Conservation (phyloP, 2,329 filamentous ascomycete genomes). For the Penicillium sp. region DNA sequence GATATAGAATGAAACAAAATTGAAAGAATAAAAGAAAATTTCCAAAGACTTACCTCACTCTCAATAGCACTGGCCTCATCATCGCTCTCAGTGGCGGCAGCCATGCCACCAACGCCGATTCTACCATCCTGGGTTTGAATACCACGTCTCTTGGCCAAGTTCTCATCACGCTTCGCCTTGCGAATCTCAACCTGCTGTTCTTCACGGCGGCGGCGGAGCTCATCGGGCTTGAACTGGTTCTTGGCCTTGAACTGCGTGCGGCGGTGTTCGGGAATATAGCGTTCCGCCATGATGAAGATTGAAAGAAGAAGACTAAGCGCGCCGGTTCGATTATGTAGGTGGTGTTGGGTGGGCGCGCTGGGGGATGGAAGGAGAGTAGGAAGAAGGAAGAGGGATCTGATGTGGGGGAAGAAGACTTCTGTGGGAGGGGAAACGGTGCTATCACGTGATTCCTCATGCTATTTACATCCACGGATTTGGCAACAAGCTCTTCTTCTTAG, state of each 20-base stretch:
- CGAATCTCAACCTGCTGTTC: conserved; percentile 99
- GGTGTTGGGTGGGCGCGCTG: conserved; percentile 19
- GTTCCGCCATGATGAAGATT: conserved; percentile 76
- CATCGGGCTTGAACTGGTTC: conserved; percentile 98
- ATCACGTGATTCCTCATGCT: conserved; percentile 21
- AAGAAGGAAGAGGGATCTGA: conserved; percentile 21
- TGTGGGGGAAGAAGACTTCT: conserved; percentile 19
- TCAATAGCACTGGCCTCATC: conserved; percentile 95
- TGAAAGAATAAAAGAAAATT: conserved; percentile 22
- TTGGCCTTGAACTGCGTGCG: conserved; percentile 99
- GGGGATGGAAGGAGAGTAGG: conserved; percentile 17
- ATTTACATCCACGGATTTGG: conserved; percentile 8
- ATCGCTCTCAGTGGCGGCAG: conserved; percentile 91
- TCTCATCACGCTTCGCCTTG: conserved; percentile 98
- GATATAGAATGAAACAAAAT: conserved; percentile 4
- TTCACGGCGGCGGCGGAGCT: conserved; percentile 95
- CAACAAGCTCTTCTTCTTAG: not conserved
- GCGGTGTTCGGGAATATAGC: conserved; percentile 99
- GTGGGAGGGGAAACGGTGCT: conserved; percentile 18
- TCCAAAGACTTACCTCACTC: conserved; percentile 73
- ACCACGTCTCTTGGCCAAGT: conserved; percentile 95
- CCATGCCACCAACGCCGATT: conserved; percentile 62
- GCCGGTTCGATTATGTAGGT: conserved; percentile 20
- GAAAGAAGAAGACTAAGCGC: conserved; percentile 32
- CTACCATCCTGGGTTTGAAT: conserved; percentile 73